A percentile compares a stretch with the other conserved stretches of the same genome.
phyloP scores from a whole-genome alignment of 129 eudicot species.

The Rutidosis leptorrhynchoides region DNA sequence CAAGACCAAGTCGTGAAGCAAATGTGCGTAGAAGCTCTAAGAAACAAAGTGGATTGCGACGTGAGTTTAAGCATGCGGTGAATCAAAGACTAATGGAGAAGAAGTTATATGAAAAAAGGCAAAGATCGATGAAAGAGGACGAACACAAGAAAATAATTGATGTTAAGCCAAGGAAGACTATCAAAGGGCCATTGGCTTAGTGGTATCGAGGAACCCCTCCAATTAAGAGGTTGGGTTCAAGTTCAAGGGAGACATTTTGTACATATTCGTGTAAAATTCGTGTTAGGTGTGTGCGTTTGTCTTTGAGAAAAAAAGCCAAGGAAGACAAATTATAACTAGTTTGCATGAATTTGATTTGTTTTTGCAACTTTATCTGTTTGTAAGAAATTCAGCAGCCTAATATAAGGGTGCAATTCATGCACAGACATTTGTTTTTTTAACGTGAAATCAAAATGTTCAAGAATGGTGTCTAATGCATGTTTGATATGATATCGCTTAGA shows the following conservation, averaged over 20 bases:
- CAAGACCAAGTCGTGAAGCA: conserved; percentile 57
- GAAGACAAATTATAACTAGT: conserved; percentile 27
- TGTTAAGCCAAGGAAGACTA: conserved; percentile 39
- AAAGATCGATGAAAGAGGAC: conserved; percentile 40
- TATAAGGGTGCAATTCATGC: neutral
- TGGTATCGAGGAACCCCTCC: too few relatives aligned
- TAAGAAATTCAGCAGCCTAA: neutral
- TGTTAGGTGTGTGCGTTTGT: too few relatives aligned
- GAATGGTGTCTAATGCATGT: neutral
- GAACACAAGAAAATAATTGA: conserved; percentile 25
- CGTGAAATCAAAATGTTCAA: neutral
- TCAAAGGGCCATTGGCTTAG: too few relatives aligned
- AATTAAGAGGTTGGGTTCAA: too few relatives aligned
- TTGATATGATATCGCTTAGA: neutral
- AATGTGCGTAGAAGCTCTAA: conserved; percentile 24
- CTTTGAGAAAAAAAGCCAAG: too few relatives aligned
- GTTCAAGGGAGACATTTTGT: too few relatives aligned
- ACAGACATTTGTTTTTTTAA: neutral
- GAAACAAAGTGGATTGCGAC: conserved; percentile 21
- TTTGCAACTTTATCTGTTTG: neutral
- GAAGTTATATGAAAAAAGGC: conserved; percentile 35
- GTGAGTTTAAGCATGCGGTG: conserved; percentile 32
- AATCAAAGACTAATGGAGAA: conserved; percentile 42
- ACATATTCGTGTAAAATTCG: too few relatives aligned
- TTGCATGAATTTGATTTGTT: neutral